A percentile compares a stretch with the other conserved stretches of the same genome.
These are phyloP conservation scores for Xylaria polymorpha DNA, from an alignment of 2,329 filamentous ascomycete species.

Conservation along the genomic window DNA sequence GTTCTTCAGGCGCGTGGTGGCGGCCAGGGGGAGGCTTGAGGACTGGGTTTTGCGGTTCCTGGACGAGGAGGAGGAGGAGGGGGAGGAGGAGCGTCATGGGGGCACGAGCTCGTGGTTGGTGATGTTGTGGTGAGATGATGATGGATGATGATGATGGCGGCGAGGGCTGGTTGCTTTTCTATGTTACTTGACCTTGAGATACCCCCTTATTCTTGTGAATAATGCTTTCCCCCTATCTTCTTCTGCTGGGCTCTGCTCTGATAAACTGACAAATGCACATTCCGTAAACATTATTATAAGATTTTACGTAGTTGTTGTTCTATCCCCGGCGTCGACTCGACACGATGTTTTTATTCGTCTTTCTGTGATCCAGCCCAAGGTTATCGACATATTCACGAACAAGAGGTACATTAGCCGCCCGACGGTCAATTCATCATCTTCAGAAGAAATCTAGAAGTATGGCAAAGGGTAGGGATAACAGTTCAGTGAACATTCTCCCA, in stretches of 20 bases:
- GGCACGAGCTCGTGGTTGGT: not conserved
- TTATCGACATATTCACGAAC: not conserved
- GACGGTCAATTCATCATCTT: not conserved
- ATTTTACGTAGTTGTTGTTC: not conserved
- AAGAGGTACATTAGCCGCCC: not conserved
- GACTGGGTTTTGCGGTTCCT: slow-evolving; percentile 49
- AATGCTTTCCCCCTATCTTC: not conserved
- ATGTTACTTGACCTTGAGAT: slow-evolving; percentile 18
- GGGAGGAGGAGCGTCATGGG: slow-evolving; percentile 47
- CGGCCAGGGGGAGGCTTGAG: slow-evolving; percentile 50
- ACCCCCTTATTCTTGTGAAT: slow-evolving; percentile 15
- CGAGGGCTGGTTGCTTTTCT: not conserved
- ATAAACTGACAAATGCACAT: too few relatives aligned
- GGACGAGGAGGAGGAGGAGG: slow-evolving; percentile 44
- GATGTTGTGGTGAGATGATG: not conserved
- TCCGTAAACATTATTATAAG: not conserved
- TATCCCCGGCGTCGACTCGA: not conserved
- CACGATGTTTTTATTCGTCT: not conserved
- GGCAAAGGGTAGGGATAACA: not conserved
- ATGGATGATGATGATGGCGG: not conserved
- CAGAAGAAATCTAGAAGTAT: not conserved
- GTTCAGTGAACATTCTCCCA: not conserved
- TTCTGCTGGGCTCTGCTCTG: not conserved
- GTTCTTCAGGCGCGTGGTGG: slow-evolving; percentile 54
- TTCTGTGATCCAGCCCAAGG: not conserved